These are phyloP conservation scores for Camellia lanceoleosa DNA, from an alignment of 148 eudicot species.

Conservation along the genomic window DNA sequence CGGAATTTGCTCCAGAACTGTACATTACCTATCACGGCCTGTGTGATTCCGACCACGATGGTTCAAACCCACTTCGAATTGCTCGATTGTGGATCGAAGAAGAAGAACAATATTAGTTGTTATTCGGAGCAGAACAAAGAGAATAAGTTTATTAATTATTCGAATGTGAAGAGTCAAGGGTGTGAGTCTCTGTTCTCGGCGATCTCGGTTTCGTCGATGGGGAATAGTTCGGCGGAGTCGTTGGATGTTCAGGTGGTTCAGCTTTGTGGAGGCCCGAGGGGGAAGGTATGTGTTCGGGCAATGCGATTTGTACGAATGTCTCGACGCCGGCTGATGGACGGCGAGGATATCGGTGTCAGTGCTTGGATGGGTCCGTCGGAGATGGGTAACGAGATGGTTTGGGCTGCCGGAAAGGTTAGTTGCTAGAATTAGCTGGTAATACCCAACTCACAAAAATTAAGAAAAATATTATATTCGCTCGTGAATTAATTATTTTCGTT, in stretches of 20 bases:
- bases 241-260: conserved; percentile 41
- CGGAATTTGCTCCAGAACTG: conserved; percentile 45
- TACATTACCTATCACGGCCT: conserved; percentile 16
- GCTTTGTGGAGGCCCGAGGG: conserved; percentile 51
- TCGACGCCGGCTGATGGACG: conserved; percentile 22
- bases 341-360: conserved; percentile 37
- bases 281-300: conserved; percentile 27
- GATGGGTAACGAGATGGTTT: conserved; percentile 40
- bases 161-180: conserved; percentile 18
- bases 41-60: conserved; percentile 41
- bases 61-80: conserved; percentile 42
- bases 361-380: conserved; percentile 39
- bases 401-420: conserved; percentile 53
- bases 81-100: conserved; percentile 28
- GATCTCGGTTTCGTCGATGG: conserved; percentile 24
- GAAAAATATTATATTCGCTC: too few relatives aligned
- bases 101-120: conserved; percentile 2
- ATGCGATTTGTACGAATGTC: conserved; percentile 30
- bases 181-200: conserved; percentile 36
- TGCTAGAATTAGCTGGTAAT: neutral
- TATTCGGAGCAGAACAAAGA: conserved; percentile 23
- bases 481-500: neutral
- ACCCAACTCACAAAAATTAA: too few relatives aligned
- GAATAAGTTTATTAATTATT: conserved; percentile 25
- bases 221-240: conserved; percentile 29